Base-by-base conservation (phyloP, 1,139 yeast species). In the Saccharomyces hybrid region DNA sequence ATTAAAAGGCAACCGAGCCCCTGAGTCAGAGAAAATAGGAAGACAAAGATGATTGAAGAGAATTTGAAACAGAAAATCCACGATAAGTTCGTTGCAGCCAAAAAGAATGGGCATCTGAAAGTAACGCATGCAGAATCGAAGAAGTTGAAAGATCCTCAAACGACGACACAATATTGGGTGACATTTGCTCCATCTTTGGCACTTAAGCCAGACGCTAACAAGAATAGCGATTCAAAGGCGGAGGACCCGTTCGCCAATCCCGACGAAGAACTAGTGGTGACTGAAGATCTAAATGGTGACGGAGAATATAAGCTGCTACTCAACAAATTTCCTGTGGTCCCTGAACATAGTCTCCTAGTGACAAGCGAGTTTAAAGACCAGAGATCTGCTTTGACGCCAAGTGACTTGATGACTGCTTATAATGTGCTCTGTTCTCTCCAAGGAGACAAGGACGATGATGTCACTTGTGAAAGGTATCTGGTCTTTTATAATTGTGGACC, bases 401-500 rank as follows among this genome's bases (percentile, higher is more conserved):
- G 72, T 14, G 97, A 91, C 63, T 75, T 93, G 56, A 68, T 73
- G 47, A 81, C 84, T 0, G 75, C 86, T 4, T 81, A 79, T 67
- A 68, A 78, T 4, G 73, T 87, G 25, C 73, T 91, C 56, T 64
- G 68, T 16, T 67, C 69, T 25, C 59, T 79, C 50, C 70, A 69
- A 49, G 66, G 71, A 30, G 66, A 62, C 9, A 66, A 63, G 44
- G 65, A 57, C 59, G 46, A 31, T 27, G 70, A 59, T 13, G 16
- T 13, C 4, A 38, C 34, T 27, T 23, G 31, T 74, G 67, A 67
- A 44, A 75, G 78, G 58, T 80, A 78, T 78, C 76, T 91, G 70
- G 93, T 89, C 0, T 91, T 93, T 70, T 93, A 82, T 77, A 93
- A 93, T 69, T 84, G 90, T 67, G 98, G 98, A 4, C 82, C 82